Evolutionary conservation across 2,329 filamentous ascomycete genomes (phyloP).

Genomic region (Colletotrichum euphorbiae): DNA sequence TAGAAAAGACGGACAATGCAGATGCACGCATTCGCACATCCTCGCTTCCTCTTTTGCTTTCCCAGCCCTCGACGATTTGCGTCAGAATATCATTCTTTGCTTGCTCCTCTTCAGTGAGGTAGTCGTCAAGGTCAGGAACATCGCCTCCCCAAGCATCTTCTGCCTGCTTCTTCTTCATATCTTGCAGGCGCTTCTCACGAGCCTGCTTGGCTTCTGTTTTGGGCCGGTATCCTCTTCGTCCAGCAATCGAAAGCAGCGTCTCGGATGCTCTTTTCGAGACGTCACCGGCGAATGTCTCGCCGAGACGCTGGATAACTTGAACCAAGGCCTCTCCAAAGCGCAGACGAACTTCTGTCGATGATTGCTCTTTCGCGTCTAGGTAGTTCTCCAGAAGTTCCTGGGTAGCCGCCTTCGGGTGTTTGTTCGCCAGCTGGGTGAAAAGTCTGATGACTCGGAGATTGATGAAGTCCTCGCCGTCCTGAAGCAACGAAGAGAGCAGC

Average conservation of each 20-base stretch:
- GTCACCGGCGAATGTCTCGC: constrained; percentile 66
- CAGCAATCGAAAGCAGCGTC: constrained; percentile 71
- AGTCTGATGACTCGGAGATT: constrained; percentile 75
- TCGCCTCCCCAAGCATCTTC: constrained; percentile 67
- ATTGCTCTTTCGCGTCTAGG: constrained; percentile 70
- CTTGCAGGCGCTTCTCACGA: constrained; percentile 60
- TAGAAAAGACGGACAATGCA: constrained; percentile 73
- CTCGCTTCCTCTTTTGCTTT: constrained; percentile 40
- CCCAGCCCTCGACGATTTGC: constrained; percentile 41
- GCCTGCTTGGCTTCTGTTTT: constrained; percentile 69
- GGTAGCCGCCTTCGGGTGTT: constrained; percentile 71
- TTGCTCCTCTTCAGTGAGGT: constrained; percentile 56
- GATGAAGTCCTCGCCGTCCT: constrained; percentile 77
- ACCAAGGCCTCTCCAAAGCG: constrained; percentile 76
- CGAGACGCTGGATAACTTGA: constrained; percentile 72
- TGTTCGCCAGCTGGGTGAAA: constrained; percentile 70
- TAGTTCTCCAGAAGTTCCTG: constrained; percentile 76
- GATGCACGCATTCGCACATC: constrained; percentile 74
- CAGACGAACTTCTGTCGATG: constrained; percentile 71
- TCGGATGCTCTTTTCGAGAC: constrained; percentile 64
- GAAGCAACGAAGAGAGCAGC: constrained; percentile 72
- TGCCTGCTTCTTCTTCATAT: constrained; percentile 62
- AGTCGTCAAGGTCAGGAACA: constrained; percentile 61
- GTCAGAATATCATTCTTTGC: constrained; percentile 61
- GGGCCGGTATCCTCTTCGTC: constrained; percentile 70